These are phyloP conservation scores for Zygosaccharomyces lentus DNA, from an alignment of 805 yeast genomes.

Conservation along the genomic window DNA sequence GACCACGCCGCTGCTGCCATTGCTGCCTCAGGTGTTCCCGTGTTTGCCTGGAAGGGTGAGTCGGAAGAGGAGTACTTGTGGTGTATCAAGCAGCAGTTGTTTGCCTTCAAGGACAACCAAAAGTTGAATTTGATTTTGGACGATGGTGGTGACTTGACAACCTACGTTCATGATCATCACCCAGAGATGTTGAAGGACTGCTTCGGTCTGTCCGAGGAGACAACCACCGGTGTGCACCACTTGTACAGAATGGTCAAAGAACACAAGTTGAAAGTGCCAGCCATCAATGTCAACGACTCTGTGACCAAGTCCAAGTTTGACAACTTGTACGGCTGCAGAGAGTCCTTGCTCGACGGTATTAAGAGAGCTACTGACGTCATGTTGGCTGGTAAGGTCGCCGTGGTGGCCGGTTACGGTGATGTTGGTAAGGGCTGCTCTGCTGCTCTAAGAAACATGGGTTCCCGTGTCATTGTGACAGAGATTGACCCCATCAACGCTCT, in stretches of 20 bases:
- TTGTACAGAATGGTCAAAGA: conserved; percentile 93
- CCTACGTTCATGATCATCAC: conserved; percentile 94
- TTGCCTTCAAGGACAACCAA: conserved; percentile 93
- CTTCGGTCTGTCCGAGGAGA: conserved; percentile 96
- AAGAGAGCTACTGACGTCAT: conserved; percentile 99
- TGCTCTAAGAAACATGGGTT: conserved; percentile 99
- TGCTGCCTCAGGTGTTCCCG: conserved; percentile 99
- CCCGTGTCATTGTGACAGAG: conserved; percentile 95
- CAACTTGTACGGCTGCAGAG: conserved; percentile 99
- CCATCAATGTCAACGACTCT: conserved; percentile 97
- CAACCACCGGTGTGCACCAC: conserved; percentile 99
- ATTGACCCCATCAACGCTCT: conserved; percentile 98
- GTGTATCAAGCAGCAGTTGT: conserved; percentile 99
- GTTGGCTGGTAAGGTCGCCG: conserved; percentile 99
- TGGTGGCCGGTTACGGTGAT: conserved; percentile 99
- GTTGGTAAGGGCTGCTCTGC: conserved; percentile 99
- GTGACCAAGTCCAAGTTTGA: conserved; percentile 99
- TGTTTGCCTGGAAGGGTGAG: conserved; percentile 99
- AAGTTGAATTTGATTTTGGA: conserved; percentile 95
- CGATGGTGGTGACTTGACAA: conserved; percentile 98
- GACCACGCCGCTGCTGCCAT: conserved; percentile 99
- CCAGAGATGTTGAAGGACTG: conserved; percentile 96
- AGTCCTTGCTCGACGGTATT: conserved; percentile 96
- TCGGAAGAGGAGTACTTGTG: conserved; percentile 98
- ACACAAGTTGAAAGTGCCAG: conserved; percentile 90